Base-by-base conservation (phyloP, 129 eudicot genomes). In the Deinandra increscens region DNA sequence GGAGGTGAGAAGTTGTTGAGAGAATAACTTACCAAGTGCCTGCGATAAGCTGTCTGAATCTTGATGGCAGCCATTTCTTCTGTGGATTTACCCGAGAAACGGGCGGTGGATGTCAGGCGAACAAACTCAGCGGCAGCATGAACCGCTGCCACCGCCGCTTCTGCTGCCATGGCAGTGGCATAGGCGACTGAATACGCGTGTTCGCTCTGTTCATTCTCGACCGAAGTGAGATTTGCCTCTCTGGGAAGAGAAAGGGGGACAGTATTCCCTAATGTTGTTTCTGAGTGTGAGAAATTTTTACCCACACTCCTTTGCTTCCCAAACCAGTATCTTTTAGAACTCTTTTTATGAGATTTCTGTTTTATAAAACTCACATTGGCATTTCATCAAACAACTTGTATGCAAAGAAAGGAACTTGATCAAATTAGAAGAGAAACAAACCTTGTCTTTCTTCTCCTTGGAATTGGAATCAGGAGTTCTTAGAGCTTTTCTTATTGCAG, bases 101-200 rank as follows among this genome's bases (percentile, higher is more conserved):
- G 85, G 31, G 81, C 59, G 8, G 71, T 61, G 48, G 82, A 69
- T 13, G 89, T 81, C 43, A 86, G 67, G 22, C 93, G 93, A 44
- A 86, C 93, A 19, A 86, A 84, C 80, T 78, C 84, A 7, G 92
- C 92, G 13, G 92, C 92, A 12, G 86, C 88, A 60, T 86, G 88
- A 31, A 84, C 88, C 0, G 92, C 84, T 1, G 93, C 88, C 43
- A 86, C 92, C 4, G 92, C 92, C 19, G 92, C 93, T 73, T 87
- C 89, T 68, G 93, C 89, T 0, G 89, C 93, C 68, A 82, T 81
- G 0, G 89, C 89, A 0, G 93, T 87, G 34, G 89, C 89, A 19
- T 79, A 68, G 1, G 93, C 93, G 60, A 87, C 93, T 5, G 89
- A 83, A 69, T 87, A 87, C n/a, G 93, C 93, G 39, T 87, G 93